These are phyloP conservation scores for Avena sativa DNA, from an alignment of 176 grass and related monocot species.

Conservation along the genomic window DNA sequence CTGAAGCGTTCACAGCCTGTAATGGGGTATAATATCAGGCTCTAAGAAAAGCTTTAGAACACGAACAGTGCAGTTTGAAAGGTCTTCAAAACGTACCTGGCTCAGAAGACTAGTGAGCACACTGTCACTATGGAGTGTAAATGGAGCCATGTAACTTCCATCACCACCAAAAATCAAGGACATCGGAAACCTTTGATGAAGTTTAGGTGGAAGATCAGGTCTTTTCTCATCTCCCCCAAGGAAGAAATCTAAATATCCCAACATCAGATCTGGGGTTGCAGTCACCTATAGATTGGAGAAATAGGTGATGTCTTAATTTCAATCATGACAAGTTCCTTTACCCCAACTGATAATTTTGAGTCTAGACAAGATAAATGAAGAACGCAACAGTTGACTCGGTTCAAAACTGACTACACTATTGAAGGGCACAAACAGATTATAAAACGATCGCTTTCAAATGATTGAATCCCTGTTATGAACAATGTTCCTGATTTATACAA, in stretches of 20 bases:
- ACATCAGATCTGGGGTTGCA: constrained; percentile 92
- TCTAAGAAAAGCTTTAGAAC: constrained; percentile 3
- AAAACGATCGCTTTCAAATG: background rate
- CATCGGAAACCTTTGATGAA: constrained; percentile 95
- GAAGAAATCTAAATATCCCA: constrained; percentile 98
- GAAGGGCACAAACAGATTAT: background rate
- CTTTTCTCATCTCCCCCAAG: constrained; percentile 99
- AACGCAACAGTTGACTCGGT: background rate
- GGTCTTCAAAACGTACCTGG: constrained; percentile 64
- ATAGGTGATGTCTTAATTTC: background rate
- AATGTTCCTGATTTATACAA: constrained; percentile 18
- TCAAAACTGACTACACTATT: constrained; percentile 13
- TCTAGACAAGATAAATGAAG: constrained; percentile 8
- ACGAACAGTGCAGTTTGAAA: constrained; percentile 27
- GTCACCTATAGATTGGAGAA: constrained; percentile 72
- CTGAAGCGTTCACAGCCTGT: constrained; percentile 85
- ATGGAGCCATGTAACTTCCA: constrained; percentile 99
- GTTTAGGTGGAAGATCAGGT: constrained; percentile 92
- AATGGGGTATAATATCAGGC: constrained; percentile 33
- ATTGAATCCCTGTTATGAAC: constrained; percentile 5
- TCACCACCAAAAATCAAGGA: constrained; percentile 93
- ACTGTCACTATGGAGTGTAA: constrained; percentile 96
- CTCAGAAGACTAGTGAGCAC: constrained; percentile 98
- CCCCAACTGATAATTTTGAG: background rate
- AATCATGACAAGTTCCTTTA: background rate